phyloP scores from a whole-genome alignment of 768 basidiomycete species.

The Kondoa subrosea region DNA sequence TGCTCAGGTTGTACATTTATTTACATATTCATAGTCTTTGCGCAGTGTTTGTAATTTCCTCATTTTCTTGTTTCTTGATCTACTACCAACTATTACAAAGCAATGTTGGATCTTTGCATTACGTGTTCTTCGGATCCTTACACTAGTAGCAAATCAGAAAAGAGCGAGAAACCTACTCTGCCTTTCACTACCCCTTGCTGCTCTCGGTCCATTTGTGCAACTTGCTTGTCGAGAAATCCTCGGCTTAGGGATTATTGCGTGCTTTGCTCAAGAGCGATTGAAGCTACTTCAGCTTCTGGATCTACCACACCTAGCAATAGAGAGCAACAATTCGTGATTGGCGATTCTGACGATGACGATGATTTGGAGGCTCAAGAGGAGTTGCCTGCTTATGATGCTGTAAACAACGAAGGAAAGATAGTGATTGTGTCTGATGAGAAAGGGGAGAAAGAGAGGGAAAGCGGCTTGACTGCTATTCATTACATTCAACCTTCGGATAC shows the following conservation, averaged over 20 bases:
- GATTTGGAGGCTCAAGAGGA: background rate
- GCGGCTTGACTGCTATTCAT: background rate
- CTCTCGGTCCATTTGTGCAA: background rate
- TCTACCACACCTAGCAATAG: background rate
- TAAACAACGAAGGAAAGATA: background rate
- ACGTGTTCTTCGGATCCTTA: background rate
- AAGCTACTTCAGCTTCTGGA: background rate
- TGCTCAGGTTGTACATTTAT: too few relatives aligned
- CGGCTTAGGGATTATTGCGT: background rate
- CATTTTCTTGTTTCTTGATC: background rate
- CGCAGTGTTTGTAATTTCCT: background rate
- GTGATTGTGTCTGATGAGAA: too few relatives aligned
- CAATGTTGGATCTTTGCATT: background rate
- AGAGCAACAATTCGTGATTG: conserved; percentile 2
- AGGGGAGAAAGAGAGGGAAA: too few relatives aligned
- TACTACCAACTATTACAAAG: background rate
- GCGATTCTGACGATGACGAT: conserved; percentile 1
- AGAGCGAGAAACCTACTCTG: background rate
- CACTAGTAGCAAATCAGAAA: background rate
- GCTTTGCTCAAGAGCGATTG: background rate
- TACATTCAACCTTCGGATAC: conserved; percentile 3
- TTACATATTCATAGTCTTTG: background rate
- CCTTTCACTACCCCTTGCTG: conserved; percentile 1
- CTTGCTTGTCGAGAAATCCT: background rate
- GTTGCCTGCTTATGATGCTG: background rate